These are phyloP conservation scores for Adenanthera pavonina DNA, from an alignment of 306 rosid genomes.

Conservation along the genomic window DNA sequence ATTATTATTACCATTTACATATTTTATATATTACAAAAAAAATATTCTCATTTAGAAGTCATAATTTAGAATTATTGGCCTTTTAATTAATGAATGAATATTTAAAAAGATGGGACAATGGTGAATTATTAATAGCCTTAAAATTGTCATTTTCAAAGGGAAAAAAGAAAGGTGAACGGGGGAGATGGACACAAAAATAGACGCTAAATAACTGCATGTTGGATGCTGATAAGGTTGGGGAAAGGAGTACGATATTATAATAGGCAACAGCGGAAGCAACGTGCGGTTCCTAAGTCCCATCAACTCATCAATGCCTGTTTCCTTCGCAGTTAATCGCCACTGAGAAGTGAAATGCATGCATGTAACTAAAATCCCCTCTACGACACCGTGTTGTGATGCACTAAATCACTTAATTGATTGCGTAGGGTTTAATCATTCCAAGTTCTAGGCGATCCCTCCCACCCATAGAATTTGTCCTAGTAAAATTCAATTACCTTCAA, in stretches of 20 bases:
- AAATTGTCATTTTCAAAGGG: not conserved
- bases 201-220: not conserved
- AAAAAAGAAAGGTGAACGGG: not conserved
- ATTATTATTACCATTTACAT: no score
- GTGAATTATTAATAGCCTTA: not conserved
- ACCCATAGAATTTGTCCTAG: not conserved
- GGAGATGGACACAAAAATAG: not conserved
- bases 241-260: conserved; percentile 24
- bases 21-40: no score
- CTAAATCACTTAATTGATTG: no score
- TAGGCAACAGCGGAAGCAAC: not conserved
- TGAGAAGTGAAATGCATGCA: not conserved
- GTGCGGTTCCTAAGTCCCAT: conserved; percentile 47
- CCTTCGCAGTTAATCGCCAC: not conserved
- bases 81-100: no score
- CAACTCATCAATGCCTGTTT: conserved; percentile 40
- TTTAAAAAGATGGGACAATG: no score
- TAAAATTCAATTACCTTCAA: not conserved
- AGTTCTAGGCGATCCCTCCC: no score
- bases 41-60: no score
- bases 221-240: conserved; percentile 22
- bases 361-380: not conserved
- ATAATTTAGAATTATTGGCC: no score
- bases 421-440: no score
- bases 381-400: not conserved